Evolutionary conservation across 192 early-diverging fungal species (phyloP), one percentile per base, ranked within the genome.

Genomic region (Bifiguratus adelaidae): DNA sequence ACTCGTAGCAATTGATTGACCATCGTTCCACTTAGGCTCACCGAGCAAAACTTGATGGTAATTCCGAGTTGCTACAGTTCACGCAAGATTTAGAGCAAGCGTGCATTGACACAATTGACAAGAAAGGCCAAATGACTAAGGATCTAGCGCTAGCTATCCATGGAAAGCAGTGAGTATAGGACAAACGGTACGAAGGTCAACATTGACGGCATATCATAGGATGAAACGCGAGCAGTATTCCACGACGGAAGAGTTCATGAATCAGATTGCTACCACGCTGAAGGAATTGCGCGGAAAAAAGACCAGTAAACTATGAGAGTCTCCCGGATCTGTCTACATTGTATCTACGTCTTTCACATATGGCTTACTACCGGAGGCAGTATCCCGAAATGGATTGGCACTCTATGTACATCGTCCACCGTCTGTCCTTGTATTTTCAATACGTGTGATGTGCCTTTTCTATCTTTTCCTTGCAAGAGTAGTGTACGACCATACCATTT

Each of bases 71-170:
- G 44, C 65, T 68, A 40, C 58, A 64, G 33, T 97, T 91, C 74
- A 72, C 82, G 32, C 55, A 71, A 29, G 77, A 84, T 51, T 76
- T 98, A 41, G 95, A 98, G 67, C 58, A 71, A 45, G 87, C 88
- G 3, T 92, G 89, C 61, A 74, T 92, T 50, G 84, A 92, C 50
- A 81, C 89, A 11, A 88, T 98, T 37, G 73, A 89, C 49, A 71
- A 76, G 51, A 71, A 73, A 18, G 77, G 76, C 25, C 72, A 89
- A 40, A 95, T 96, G 89, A 95, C 92, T 52, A 96, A 95, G 77
- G 91, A 94, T 61, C 65, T 96, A 48, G 91, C 91, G 16, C 71
- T 98, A 55, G 71, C 91, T 20, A 94, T 97, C 59, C 89, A 96
- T 55, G 89, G 86, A 37, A 67, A 73, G 43, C 77, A 77, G 52